A percentile compares a stretch with the other conserved stretches of the same genome.
phyloP scores from a whole-genome alignment of 2,329 filamentous ascomycete species.

The Nigrospora oryzae region DNA sequence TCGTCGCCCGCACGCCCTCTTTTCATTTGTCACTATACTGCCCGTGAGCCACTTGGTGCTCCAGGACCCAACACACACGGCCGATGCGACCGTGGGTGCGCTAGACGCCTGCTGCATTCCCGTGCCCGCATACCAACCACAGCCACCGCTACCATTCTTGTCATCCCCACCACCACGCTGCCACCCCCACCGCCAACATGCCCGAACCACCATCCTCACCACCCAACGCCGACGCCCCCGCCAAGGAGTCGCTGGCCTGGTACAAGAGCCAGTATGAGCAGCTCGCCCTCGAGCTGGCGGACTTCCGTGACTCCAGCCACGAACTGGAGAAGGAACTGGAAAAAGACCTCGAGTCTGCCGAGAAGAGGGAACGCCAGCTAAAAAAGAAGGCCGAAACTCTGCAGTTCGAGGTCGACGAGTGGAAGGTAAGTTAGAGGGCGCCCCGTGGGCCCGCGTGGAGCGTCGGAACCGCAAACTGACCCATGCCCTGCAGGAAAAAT shows the following conservation, averaged over 20 bases:
- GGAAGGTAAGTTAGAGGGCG: constrained; percentile 65
- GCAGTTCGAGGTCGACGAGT: constrained; percentile 89
- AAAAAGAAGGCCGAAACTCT: constrained; percentile 81
- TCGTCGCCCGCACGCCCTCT: no score
- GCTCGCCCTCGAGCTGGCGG: constrained; percentile 81
- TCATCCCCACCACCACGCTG: no score
- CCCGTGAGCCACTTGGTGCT: no score
- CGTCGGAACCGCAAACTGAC: constrained; percentile 11
- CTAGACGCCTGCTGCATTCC: no score
- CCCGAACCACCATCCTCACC: constrained; percentile 56
- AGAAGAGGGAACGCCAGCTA: constrained; percentile 81
- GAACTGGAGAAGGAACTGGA: constrained; percentile 92
- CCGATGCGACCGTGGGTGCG: no score
- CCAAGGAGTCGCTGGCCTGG: constrained; percentile 76
- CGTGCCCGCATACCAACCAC: no score
- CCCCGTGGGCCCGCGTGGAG: background rate
- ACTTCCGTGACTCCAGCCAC: constrained; percentile 89
- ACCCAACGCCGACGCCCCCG: constrained; percentile 41
- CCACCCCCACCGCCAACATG: constrained; percentile 26
- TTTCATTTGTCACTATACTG: no score
- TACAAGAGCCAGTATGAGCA: constrained; percentile 96
- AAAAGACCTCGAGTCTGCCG: constrained; percentile 89
- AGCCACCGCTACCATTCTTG: no score
- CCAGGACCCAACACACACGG: background rate
- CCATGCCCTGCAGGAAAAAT: constrained; percentile 61